These are phyloP conservation scores for Endotrypanum monterogeii DNA, from an alignment of 208 protist genomes.

Conservation along the genomic window DNA sequence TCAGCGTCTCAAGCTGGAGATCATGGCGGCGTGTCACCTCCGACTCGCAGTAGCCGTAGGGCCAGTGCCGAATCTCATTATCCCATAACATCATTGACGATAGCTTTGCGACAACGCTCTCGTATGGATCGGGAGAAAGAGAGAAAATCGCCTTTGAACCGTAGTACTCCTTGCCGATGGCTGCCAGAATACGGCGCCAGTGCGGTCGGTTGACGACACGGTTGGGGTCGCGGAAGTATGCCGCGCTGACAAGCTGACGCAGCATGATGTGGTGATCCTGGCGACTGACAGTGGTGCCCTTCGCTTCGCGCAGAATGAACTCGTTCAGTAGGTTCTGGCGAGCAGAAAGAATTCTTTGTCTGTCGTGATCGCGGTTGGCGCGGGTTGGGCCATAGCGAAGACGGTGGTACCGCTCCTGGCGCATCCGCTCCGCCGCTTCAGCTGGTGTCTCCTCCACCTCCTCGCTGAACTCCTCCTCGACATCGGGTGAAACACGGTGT, in stretches of 20 bases:
- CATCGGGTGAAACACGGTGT: slow-evolving; percentile 20
- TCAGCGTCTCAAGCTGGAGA: slow-evolving; percentile 53
- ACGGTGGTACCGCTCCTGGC: slow-evolving; percentile 18
- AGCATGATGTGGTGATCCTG: slow-evolving; percentile 89
- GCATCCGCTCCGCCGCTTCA: slow-evolving; percentile 16
- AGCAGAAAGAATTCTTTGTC: slow-evolving; percentile 50
- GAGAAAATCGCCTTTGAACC: slow-evolving; percentile 76
- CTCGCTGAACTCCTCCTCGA: slow-evolving; percentile 33
- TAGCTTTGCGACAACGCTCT: slow-evolving; percentile 75
- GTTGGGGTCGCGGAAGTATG: slow-evolving; percentile 66
- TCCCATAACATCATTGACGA: slow-evolving; percentile 91
- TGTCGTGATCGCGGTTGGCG: slow-evolving; percentile 49
- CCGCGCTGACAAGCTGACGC: slow-evolving; percentile 68
- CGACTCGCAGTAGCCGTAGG: slow-evolving; percentile 64
- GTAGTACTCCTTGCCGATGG: slow-evolving; percentile 80
- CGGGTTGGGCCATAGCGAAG: slow-evolving; percentile 51
- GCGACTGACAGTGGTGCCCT: slow-evolving; percentile 50
- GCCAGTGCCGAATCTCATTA: slow-evolving; percentile 53
- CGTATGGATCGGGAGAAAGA: slow-evolving; percentile 84
- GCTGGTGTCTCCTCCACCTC: slow-evolving; percentile 23
- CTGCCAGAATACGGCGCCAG: slow-evolving; percentile 71
- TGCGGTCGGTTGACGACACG: slow-evolving; percentile 54
- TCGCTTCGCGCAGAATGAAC: slow-evolving; percentile 63
- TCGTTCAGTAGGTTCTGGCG: slow-evolving; percentile 77
- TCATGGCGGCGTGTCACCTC: slow-evolving; percentile 54